Percentiles rank a stretch among this genome's conserved stretches.
phyloP scores from a whole-genome alignment of 148 eudicot genomes.

The Rhododendron ferrugineum region DNA sequence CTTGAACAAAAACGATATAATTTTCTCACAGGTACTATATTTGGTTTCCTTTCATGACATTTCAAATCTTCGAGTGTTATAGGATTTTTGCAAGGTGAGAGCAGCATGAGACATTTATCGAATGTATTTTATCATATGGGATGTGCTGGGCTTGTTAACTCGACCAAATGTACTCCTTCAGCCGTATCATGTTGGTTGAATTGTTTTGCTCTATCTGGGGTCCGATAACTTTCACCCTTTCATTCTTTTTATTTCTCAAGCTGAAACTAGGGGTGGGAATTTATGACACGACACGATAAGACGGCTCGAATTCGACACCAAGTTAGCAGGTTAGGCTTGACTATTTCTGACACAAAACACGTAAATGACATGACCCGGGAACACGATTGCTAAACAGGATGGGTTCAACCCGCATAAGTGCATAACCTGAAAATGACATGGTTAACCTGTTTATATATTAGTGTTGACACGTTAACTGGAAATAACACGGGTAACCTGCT shows the following conservation, averaged over 20 bases:
- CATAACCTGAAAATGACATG: too few relatives aligned
- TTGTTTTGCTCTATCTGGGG: not conserved
- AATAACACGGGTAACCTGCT: not conserved
- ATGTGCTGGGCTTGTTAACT: not conserved
- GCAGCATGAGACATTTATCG: not conserved
- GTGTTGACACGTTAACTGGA: too few relatives aligned
- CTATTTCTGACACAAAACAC: too few relatives aligned
- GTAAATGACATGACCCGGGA: too few relatives aligned
- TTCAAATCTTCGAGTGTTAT: not conserved
- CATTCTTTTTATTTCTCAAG: not conserved
- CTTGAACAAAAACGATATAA: constrained; percentile 28
- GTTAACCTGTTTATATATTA: too few relatives aligned
- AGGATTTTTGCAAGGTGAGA: not conserved
- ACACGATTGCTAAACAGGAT: too few relatives aligned
- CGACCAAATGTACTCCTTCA: not conserved
- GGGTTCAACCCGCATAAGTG: too few relatives aligned
- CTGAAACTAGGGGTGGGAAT: not conserved
- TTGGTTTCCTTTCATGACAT: not conserved
- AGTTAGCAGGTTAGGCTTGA: too few relatives aligned
- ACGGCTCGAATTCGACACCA: too few relatives aligned
- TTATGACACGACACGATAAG: too few relatives aligned
- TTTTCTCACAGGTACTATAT: constrained; percentile 48
- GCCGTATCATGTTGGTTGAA: not conserved
- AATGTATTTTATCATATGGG: not conserved
- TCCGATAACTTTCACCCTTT: not conserved